Evolutionary conservation across 2,329 filamentous ascomycete species (phyloP), one percentile per base, ranked within the genome.

Genomic region (Epichloe coenophiala): DNA sequence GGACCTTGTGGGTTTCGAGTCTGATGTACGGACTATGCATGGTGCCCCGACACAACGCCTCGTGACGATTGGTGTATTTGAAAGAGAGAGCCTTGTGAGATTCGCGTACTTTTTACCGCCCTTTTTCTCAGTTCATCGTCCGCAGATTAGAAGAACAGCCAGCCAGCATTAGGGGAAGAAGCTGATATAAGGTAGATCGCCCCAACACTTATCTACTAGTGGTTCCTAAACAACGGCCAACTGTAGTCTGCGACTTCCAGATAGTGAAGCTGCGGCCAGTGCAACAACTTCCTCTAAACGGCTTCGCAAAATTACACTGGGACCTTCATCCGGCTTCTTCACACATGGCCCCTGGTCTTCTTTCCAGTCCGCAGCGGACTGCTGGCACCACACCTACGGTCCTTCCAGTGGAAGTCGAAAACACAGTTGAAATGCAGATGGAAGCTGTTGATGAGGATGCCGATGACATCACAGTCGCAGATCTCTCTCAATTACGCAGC

Each of bases 401-500:
- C 33, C 33, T 36, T 35, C 43, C 48, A 5, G 50, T 52, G 50
- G 50, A 50, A n/a, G 27, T 50, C 40, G 52, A 52, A 33, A 52
- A 51, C 11, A 46, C 35, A 7, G 49, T 58, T 19, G 55, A 58
- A 47, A 53, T 37, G 21, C 52, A 53, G 31, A 51, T 58, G 50
- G 56, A 52, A 21, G 53, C 52, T 37, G 59, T 54, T 45, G 57
- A 54, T 45, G 55, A 54, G 47, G 57, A 54, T 31, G 54, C 65
- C 41, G 60, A 63, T 27, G 65, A 68, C 47, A 60, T 64, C 47
- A 63, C 63, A 50, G 66, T 70, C 52, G 71, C 74, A 55, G 68
- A 71, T 47, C 65, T 77, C 42, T 72, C 73, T 38, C 66, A 73
- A 46, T 67, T 77, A 27, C 65, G 71, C 57, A 76, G 70, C 61